Evolutionary conservation across 257 asterid species (phyloP).

Genomic region (Scutellaria galericulata): DNA sequence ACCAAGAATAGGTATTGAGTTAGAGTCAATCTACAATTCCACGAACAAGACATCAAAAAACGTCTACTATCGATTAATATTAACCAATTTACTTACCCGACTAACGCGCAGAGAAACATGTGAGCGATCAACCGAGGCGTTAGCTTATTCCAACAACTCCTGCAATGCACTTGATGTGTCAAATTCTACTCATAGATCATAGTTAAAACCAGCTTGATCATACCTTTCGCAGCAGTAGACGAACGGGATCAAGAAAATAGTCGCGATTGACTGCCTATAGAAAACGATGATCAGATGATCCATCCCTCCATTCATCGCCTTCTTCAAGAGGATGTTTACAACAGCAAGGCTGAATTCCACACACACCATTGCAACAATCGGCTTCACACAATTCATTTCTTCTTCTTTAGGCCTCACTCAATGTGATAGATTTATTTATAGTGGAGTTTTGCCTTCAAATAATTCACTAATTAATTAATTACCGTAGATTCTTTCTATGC

Average conservation of each 20-base stretch:
- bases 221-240: slow-evolving; percentile 69
- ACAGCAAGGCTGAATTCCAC: slow-evolving; percentile 52
- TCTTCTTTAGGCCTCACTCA: no score
- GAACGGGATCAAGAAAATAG: slow-evolving; percentile 60
- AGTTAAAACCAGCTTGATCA: no score
- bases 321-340: slow-evolving; percentile 54
- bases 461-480: slow-evolving; percentile 19
- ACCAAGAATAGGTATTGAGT: slow-evolving; percentile 64
- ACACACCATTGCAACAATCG: slow-evolving; percentile 47
- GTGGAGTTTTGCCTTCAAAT: slow-evolving; percentile 12
- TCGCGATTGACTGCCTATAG: slow-evolving; percentile 55
- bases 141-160: slow-evolving; percentile 63
- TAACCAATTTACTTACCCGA: slow-evolving; percentile 54
- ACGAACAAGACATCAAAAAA: background rate
- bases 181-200: no score
- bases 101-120: slow-evolving; percentile 61
- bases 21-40: slow-evolving; percentile 62
- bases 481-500: background rate
- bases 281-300: slow-evolving; percentile 47
- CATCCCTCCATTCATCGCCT: slow-evolving; percentile 56
- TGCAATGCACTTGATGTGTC: slow-evolving; percentile 21
- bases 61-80: no score
- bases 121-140: slow-evolving; percentile 49
- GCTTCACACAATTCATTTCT: slow-evolving; percentile 38
- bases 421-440: background rate